Conservation (phyloP, 805 yeast species). For the Saitoella complicata region DNA sequence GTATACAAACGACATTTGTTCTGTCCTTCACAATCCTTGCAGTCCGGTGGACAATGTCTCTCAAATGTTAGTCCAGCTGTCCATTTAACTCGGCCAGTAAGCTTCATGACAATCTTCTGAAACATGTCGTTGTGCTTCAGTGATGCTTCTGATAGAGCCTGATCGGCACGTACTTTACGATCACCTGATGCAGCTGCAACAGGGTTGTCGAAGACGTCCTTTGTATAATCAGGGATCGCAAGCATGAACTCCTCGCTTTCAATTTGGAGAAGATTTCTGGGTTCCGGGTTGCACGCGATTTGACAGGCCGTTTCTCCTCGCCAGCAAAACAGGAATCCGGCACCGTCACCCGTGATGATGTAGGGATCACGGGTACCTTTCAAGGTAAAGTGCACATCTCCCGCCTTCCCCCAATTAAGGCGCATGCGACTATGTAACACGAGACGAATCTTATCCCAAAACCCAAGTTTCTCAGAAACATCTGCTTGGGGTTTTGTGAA, state of each 20-base stretch:
- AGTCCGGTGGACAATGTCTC: slow-evolving; percentile 25
- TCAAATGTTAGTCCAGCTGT: slow-evolving; percentile 60
- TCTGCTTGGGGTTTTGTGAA: slow-evolving; percentile 84
- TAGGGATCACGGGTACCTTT: slow-evolving; percentile 76
- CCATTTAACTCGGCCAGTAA: slow-evolving; percentile 63
- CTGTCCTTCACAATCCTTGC: not conserved
- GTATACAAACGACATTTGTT: slow-evolving; percentile 25
- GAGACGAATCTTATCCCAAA: slow-evolving; percentile 80
- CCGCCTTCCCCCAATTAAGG: slow-evolving; percentile 28
- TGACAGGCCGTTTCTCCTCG: slow-evolving; percentile 40
- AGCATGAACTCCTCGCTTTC: slow-evolving; percentile 46
- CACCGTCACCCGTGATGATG: slow-evolving; percentile 40
- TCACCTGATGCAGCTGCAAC: slow-evolving; percentile 13
- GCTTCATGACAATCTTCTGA: slow-evolving; percentile 39
- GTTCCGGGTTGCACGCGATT: slow-evolving; percentile 52
- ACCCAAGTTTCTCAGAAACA: slow-evolving; percentile 69
- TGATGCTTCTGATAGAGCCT: no score
- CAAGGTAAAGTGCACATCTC: slow-evolving; percentile 21
- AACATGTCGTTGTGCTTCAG: slow-evolving; percentile 10
- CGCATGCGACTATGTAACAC: slow-evolving; percentile 56
- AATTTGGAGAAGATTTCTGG: slow-evolving; percentile 49
- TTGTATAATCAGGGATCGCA: slow-evolving; percentile 51
- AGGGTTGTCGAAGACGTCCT: slow-evolving; percentile 29
- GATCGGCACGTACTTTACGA: slow-evolving; percentile 14
- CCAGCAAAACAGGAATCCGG: slow-evolving; percentile 71